phyloP scores from a whole-genome alignment of 2,329 filamentous ascomycete genomes.

The Leptosphaerulina australis region DNA sequence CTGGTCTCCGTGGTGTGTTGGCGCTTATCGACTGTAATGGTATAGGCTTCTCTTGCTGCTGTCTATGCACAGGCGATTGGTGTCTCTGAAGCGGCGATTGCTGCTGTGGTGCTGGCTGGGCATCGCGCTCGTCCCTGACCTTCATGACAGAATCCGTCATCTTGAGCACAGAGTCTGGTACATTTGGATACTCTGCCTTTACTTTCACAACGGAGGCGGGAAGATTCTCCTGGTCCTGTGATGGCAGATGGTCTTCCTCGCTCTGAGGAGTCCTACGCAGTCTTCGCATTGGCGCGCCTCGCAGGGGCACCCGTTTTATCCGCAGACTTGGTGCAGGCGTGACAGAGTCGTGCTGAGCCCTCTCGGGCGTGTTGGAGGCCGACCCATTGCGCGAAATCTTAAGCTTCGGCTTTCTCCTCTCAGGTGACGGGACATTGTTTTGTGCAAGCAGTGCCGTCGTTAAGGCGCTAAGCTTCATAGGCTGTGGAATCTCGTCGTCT shows the following conservation, averaged over 20 bases:
- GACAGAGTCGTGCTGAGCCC: constrained; percentile 40
- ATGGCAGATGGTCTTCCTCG: constrained; percentile 47
- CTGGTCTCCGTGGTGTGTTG: constrained; percentile 78
- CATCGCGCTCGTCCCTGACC: constrained; percentile 34
- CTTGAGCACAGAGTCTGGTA: constrained; percentile 18
- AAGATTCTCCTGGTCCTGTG: constrained; percentile 85
- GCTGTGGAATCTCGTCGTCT: constrained; percentile 85
- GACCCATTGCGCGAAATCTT: constrained; percentile 46
- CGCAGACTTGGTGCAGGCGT: constrained; percentile 50
- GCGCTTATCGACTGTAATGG: constrained; percentile 61
- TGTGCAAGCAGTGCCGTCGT: constrained; percentile 79
- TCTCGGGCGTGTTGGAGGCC: constrained; percentile 46
- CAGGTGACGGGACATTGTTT: constrained; percentile 49
- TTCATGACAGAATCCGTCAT: constrained; percentile 44
- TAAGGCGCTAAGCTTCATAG: constrained; percentile 91
- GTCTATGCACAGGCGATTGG: constrained; percentile 40
- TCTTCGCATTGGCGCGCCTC: constrained; percentile 49
- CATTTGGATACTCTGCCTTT: constrained; percentile 31
- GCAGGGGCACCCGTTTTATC: constrained; percentile 48
- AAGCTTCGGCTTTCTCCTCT: constrained; percentile 48
- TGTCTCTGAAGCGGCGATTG: constrained; percentile 40
- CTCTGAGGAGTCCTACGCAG: constrained; percentile 49
- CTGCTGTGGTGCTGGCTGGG: constrained; percentile 28
- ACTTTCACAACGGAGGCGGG: constrained; percentile 41
- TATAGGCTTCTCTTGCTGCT: constrained; percentile 51